Evolutionary conservation across 768 basidiomycete genomes (phyloP).

Genomic region (Rhodotorula kratochvilovae): DNA sequence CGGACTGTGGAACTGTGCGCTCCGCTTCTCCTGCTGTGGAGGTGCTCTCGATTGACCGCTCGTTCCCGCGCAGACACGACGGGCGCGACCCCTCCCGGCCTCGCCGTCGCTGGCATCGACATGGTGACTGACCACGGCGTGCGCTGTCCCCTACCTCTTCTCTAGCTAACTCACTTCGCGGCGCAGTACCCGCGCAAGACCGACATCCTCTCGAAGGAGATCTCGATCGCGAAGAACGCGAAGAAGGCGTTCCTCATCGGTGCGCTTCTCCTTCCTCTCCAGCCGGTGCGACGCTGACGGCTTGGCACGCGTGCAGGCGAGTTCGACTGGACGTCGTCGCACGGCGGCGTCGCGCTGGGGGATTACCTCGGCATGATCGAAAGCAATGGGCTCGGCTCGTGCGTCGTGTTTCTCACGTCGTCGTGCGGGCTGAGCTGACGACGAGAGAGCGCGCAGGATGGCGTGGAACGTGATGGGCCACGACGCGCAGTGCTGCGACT

Average conservation of each 20-base stretch:
- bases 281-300: no score
- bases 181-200: constrained; percentile 24
- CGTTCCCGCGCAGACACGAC: constrained; percentile 2
- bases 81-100: background rate
- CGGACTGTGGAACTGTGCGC: constrained; percentile 28
- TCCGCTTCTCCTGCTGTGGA: fast-evolving
- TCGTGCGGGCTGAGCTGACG: no score
- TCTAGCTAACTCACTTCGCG: no score
- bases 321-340: constrained; percentile 24
- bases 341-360: background rate
- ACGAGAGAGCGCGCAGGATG: background rate
- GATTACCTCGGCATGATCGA: constrained; percentile 26
- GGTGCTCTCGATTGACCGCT: no score
- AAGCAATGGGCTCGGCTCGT: constrained; percentile 15
- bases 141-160: no score
- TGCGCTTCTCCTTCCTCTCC: no score
- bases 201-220: constrained; percentile 13
- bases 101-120: constrained; percentile 1
- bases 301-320: constrained; percentile 7
- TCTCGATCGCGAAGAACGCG: background rate
- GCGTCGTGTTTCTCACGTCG: background rate
- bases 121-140: constrained; percentile 33
- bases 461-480: constrained; percentile 29
- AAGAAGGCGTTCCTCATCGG: constrained; percentile 34
- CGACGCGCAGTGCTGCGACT: constrained; percentile 29